Conservation (phyloP, 805 yeast species). For the Candida adriatica region DNA sequence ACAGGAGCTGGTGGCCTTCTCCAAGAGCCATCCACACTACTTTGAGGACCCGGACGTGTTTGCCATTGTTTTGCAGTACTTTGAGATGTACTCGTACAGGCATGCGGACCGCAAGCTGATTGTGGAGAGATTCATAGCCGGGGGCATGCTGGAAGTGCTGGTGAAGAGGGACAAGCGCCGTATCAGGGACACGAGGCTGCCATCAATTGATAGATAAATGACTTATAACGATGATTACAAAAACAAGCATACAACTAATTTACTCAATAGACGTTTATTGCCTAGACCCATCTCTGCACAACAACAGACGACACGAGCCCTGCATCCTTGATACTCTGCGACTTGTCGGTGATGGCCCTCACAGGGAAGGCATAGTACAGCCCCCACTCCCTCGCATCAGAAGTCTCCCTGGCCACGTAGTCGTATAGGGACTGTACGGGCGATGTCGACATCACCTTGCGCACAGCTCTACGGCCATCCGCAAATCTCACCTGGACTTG, state of each 20-base stretch:
- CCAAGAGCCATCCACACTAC: conserved; percentile 40
- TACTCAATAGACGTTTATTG: not conserved
- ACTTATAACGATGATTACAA: not conserved
- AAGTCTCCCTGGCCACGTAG: conserved; percentile 48
- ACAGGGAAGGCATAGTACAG: conserved; percentile 82
- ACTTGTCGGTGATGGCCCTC: conserved; percentile 54
- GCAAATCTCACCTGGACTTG: conserved; percentile 79
- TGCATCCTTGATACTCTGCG: conserved; percentile 59
- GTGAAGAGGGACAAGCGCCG: conserved; percentile 38
- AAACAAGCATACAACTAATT: not conserved
- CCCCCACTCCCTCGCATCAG: conserved; percentile 40
- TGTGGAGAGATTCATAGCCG: conserved; percentile 51
- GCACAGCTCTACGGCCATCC: conserved; percentile 64
- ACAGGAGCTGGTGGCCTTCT: conserved; percentile 48
- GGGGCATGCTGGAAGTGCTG: conserved; percentile 44
- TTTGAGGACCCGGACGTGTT: conserved; percentile 55
- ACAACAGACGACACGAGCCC: conserved; percentile 80
- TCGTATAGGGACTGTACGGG: conserved; percentile 62
- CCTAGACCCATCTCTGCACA: conserved; percentile 69
- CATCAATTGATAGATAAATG: not conserved
- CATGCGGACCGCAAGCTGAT: conserved; percentile 58
- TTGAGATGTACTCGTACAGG: conserved; percentile 54
- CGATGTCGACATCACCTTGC: conserved; percentile 57
- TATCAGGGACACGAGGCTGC: conserved; percentile 9
- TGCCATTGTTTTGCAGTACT: conserved; percentile 40